Conservation (phyloP, 2,329 filamentous ascomycete genomes). For the Xenosphaeropsis pyriputrescens region DNA sequence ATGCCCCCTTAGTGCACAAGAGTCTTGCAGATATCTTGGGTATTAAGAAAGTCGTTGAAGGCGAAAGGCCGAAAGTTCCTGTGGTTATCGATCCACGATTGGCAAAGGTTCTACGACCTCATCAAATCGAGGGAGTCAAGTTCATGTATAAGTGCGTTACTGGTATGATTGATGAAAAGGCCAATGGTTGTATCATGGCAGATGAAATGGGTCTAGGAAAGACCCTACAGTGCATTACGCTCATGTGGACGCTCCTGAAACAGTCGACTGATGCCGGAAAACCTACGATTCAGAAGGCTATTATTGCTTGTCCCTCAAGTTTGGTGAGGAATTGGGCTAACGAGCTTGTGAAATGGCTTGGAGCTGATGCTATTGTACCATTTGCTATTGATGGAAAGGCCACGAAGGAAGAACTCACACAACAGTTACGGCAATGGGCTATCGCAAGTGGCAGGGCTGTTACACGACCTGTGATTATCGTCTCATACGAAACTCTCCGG, state of each 20-base stretch:
- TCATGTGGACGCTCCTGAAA: conserved; percentile 94
- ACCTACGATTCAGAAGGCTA: conserved; percentile 84
- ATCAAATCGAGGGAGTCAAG: conserved; percentile 96
- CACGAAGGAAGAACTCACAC: conserved; percentile 80
- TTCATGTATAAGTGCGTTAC: conserved; percentile 94
- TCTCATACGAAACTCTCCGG: conserved; percentile 92
- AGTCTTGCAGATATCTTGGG: conserved; percentile 90
- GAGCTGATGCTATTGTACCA: conserved; percentile 75
- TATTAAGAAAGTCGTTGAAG: conserved; percentile 77
- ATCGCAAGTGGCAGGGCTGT: conserved; percentile 82
- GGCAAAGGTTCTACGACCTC: conserved; percentile 79
- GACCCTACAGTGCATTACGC: conserved; percentile 88
- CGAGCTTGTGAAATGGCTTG: conserved; percentile 92
- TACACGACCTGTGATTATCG: conserved; percentile 85
- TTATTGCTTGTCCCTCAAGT: conserved; percentile 93
- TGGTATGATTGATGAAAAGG: conserved; percentile 85
- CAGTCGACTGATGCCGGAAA: conserved; percentile 94
- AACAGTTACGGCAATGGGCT: conserved; percentile 88
- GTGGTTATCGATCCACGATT: conserved; percentile 91
- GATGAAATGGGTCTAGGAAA: conserved; percentile 98
- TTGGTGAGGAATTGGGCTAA: conserved; percentile 97
- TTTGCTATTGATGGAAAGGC: conserved; percentile 97
- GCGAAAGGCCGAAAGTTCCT: conserved; percentile 73
- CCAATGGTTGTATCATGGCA: conserved; percentile 97
- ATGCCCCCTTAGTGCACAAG: conserved; percentile 79